These are phyloP conservation scores for Emergomyces pasteurianus DNA, from an alignment of 2,329 filamentous ascomycete species.

Conservation along the genomic window DNA sequence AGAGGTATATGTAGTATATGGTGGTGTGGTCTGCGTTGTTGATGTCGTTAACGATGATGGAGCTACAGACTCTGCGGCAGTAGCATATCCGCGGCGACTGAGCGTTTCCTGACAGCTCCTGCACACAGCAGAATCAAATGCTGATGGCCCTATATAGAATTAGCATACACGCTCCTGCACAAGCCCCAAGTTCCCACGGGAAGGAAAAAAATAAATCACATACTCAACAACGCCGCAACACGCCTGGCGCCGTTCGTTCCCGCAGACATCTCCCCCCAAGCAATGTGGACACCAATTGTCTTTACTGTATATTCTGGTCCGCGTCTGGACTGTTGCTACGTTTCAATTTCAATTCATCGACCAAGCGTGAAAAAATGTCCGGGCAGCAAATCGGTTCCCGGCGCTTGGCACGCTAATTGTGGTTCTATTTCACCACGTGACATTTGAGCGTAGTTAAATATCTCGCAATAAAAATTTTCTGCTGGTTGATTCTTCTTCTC, in stretches of 20 bases:
- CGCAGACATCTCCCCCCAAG: conserved; percentile 24
- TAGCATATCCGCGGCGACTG: conserved; percentile 28
- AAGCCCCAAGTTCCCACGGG: background rate
- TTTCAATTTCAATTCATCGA: background rate
- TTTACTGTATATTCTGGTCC: background rate
- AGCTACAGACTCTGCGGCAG: conserved; percentile 27
- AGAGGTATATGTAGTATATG: conserved; percentile 13
- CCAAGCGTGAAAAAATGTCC: conserved; percentile 3
- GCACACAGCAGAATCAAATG: conserved; percentile 29
- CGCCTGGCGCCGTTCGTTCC: conserved; percentile 31
- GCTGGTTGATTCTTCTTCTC: conserved; percentile 24
- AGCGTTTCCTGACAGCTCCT: conserved; percentile 33
- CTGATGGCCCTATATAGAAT: conserved; percentile 13
- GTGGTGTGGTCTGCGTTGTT: conserved; percentile 8
- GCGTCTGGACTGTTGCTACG: background rate
- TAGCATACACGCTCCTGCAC: background rate
- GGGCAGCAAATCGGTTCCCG: background rate
- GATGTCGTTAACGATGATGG: conserved; percentile 16
- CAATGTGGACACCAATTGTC: conserved; percentile 5
- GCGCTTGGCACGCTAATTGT: conserved; percentile 15
- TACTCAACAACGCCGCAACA: conserved; percentile 29
- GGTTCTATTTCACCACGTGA: conserved; percentile 14
- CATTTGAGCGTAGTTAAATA: background rate
- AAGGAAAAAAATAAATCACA: conserved; percentile 8
- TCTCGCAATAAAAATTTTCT: conserved; percentile 8